These are phyloP conservation scores for Urostyla sp. DNA, from an alignment of 73 alveolate genomes.

Conservation along the genomic window DNA sequence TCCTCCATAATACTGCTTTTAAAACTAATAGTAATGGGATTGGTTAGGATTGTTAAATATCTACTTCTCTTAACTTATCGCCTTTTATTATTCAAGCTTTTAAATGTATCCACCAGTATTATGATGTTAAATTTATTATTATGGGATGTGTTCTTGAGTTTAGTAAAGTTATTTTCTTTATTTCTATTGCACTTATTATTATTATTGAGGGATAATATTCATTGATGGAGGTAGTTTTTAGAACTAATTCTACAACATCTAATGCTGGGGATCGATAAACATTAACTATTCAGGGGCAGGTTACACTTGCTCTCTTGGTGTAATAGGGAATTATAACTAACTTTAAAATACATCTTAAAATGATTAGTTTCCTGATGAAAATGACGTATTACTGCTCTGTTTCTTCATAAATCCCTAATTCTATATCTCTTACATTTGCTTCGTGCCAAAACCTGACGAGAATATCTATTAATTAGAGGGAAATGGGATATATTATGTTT, in stretches of 20 bases:
- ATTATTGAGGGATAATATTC: no score
- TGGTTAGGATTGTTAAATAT: slow-evolving; percentile 2
- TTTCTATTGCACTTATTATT: neutral
- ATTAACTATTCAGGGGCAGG: no score
- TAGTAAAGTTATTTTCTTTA: neutral
- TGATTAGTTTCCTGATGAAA: neutral
- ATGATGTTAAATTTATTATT: neutral
- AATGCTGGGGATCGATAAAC: no score
- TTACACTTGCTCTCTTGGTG: no score
- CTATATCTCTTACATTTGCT: no score
- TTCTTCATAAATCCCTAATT: no score
- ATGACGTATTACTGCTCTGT: no score
- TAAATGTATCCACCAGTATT: neutral
- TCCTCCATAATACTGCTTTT: neutral
- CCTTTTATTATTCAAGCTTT: neutral
- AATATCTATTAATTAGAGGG: no score
- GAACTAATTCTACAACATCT: no score
- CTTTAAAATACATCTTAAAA: neutral
- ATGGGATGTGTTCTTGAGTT: neutral
- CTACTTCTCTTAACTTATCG: neutral
- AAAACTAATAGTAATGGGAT: neutral
- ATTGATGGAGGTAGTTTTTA: no score
- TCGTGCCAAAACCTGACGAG: no score
- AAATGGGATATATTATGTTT: no score
- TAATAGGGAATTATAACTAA: neutral